Percentiles rank a stretch among this genome's conserved stretches.
Evolutionary conservation across 2,329 filamentous ascomycete genomes (phyloP).

Genomic region (Hymenoscyphus repandus): DNA sequence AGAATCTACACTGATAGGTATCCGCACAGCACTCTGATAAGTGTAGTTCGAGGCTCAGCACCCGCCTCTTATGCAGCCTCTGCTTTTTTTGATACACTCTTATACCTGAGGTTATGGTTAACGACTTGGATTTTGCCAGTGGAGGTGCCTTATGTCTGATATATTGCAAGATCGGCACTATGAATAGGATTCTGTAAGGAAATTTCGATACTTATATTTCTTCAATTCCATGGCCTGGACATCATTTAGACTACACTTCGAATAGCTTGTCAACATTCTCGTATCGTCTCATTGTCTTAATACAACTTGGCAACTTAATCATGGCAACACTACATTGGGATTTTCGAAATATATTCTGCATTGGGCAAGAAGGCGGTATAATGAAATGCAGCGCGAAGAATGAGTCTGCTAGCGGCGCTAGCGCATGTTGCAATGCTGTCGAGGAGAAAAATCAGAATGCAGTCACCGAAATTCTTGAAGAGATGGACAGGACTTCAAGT

Average conservation of each 20-base stretch:
- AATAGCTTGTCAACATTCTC: neutral
- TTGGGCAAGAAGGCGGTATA: constrained; percentile 1
- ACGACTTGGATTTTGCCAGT: neutral
- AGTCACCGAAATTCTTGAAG: neutral
- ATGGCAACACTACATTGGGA: constrained; percentile 2
- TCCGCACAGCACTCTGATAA: neutral
- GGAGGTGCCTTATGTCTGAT: neutral
- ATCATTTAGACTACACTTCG: neutral
- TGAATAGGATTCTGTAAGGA: constrained; percentile 3
- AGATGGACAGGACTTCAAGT: constrained; percentile 2
- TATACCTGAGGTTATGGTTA: neutral
- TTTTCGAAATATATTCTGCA: constrained; percentile 1
- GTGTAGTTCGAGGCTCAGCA: constrained; percentile 2
- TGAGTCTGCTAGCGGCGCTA: neutral
- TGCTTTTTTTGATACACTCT: constrained; percentile 5
- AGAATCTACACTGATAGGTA: constrained; percentile 1
- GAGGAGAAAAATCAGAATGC: neutral
- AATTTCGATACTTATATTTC: constrained; percentile 5
- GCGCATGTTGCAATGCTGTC: constrained; percentile 3
- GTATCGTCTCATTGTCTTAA: neutral
- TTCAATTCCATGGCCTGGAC: neutral
- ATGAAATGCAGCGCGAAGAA: constrained; percentile 1
- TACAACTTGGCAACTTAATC: neutral
- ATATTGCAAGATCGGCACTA: constrained; percentile 1
- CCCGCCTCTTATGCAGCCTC: constrained; percentile 1